Conservation (phyloP, 306 rosid genomes). For the Lupinus albus region DNA sequence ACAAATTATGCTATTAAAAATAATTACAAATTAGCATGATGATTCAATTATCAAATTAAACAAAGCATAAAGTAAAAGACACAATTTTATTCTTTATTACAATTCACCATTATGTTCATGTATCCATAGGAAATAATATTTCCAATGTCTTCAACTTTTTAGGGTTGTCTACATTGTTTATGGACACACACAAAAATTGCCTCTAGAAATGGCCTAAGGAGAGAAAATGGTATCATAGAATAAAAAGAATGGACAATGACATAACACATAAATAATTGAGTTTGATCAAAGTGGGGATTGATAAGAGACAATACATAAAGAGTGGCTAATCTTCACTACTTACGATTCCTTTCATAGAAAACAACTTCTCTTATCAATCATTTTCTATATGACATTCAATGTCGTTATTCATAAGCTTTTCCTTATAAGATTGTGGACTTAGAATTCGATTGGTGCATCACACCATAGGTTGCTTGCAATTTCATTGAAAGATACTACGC, state of each 20-base stretch:
- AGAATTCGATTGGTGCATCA: neutral
- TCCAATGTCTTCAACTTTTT: too few species aligned
- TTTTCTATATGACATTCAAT: neutral
- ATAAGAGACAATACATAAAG: constrained; percentile 13
- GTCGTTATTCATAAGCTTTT: neutral
- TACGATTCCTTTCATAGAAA: constrained; percentile 4
- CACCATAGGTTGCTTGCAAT: neutral
- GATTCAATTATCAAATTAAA: too few species aligned
- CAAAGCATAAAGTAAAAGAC: too few species aligned
- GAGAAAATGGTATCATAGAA: neutral
- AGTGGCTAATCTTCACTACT: constrained; percentile 23
- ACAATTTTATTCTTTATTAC: too few species aligned
- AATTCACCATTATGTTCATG: neutral
- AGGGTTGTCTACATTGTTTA: too few species aligned
- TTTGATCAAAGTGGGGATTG: neutral
- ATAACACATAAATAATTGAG: neutral
- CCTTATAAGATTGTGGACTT: neutral
- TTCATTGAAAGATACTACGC: too few species aligned
- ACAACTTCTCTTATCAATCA: constrained; percentile 17
- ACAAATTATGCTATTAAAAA: too few species aligned
- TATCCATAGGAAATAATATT: too few species aligned
- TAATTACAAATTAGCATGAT: neutral
- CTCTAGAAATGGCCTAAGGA: too few species aligned
- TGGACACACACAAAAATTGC: too few species aligned
- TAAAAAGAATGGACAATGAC: constrained; percentile 1